Evolutionary conservation across 345 rosid species (phyloP).

Genomic region (Iberis pinnata): DNA sequence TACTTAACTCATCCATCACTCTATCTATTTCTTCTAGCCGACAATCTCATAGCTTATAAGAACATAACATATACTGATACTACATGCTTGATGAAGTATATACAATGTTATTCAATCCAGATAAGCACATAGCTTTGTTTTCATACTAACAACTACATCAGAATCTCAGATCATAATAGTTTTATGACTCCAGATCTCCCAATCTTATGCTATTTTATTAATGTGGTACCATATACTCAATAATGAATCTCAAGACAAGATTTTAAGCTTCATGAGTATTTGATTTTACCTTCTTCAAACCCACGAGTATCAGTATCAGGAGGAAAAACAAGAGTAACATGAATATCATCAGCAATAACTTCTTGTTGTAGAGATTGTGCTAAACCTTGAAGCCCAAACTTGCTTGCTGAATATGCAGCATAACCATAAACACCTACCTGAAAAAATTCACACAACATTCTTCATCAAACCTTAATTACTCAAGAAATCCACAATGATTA

Average conservation of each 20-base stretch:
- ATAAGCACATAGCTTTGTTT: too few species aligned
- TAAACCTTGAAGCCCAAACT: conserved; percentile 77
- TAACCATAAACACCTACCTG: conserved; percentile 90
- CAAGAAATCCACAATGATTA: neutral
- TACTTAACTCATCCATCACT: neutral
- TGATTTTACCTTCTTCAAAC: conserved; percentile 49
- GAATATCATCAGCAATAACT: conserved; percentile 66
- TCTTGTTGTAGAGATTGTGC: conserved; percentile 95
- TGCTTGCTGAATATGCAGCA: conserved; percentile 77
- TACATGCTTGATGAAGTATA: too few species aligned
- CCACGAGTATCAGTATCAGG: conserved; percentile 88
- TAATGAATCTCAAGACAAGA: neutral
- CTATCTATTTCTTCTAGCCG: too few species aligned
- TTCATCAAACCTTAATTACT: neutral
- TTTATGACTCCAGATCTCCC: conserved; percentile 11
- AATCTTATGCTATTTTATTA: conserved; percentile 5
- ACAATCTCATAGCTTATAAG: too few species aligned
- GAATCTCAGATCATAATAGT: too few species aligned
- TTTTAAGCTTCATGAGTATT: neutral
- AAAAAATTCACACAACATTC: neutral
- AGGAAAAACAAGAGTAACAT: conserved; percentile 70
- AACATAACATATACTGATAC: too few species aligned
- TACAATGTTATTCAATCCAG: too few species aligned
- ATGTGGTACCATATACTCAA: neutral
- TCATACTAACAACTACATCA: conserved; percentile 2